A percentile compares a stretch with the other conserved stretches of the same genome.
These are phyloP conservation scores for Candida anglica DNA, from an alignment of 805 yeast species.

Conservation along the genomic window DNA sequence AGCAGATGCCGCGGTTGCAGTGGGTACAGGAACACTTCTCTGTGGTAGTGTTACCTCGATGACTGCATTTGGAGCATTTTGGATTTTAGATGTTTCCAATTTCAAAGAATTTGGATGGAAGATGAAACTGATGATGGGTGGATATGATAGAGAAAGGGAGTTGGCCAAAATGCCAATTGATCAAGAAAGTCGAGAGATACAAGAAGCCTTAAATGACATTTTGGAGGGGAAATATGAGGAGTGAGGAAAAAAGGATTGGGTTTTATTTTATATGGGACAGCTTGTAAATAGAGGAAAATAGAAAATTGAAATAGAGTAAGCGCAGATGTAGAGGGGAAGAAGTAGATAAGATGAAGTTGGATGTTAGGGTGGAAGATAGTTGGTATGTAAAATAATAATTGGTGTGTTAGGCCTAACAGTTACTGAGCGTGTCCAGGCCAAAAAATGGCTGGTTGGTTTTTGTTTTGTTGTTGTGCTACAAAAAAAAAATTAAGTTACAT, in stretches of 20 bases:
- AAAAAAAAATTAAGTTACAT: too few species aligned
- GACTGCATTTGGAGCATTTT: constrained; percentile 69
- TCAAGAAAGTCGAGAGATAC: constrained; percentile 55
- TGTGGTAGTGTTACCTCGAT: constrained; percentile 71
- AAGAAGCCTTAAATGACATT: constrained; percentile 49
- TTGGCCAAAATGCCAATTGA: constrained; percentile 43
- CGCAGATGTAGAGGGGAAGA: not conserved
- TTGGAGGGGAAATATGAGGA: constrained; percentile 42
- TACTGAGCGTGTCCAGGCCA: too few species aligned
- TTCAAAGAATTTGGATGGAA: constrained; percentile 68
- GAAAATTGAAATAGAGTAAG: not conserved
- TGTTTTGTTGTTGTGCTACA: too few species aligned
- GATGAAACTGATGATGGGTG: constrained; percentile 65
- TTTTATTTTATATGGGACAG: too few species aligned
- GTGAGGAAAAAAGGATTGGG: too few species aligned
- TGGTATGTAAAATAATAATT: too few species aligned
- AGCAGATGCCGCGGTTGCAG: constrained; percentile 82
- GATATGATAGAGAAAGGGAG: constrained; percentile 53
- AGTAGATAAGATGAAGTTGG: not conserved
- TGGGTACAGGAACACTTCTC: constrained; percentile 72
- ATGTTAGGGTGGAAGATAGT: not conserved
- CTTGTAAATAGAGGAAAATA: too few species aligned
- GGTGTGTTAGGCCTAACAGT: too few species aligned
- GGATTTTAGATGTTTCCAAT: constrained; percentile 72
- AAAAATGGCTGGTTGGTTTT: too few species aligned